These are phyloP conservation scores for Circinella umbellata DNA, from an alignment of 371 early-diverging fungal genomes.

Conservation along the genomic window DNA sequence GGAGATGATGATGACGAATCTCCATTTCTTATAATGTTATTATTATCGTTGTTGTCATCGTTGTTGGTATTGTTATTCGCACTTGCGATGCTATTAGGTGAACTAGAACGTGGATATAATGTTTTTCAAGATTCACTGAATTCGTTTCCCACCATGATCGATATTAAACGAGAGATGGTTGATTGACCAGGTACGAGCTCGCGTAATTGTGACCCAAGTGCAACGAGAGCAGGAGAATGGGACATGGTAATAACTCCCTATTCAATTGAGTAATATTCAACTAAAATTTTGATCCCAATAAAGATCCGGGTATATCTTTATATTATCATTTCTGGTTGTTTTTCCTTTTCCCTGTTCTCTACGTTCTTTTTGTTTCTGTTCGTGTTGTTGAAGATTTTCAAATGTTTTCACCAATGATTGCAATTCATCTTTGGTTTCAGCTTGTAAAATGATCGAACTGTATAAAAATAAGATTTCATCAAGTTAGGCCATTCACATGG, in stretches of 20 bases:
- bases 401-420: constrained; percentile 63
- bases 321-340: too few species aligned
- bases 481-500: too few species aligned
- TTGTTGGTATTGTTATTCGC: too few species aligned
- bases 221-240: constrained; percentile 8
- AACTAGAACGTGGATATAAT: background rate
- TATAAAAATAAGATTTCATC: too few species aligned
- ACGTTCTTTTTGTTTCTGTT: background rate
- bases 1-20: background rate
- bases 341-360: background rate
- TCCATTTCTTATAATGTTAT: too few species aligned
- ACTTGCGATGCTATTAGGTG: background rate
- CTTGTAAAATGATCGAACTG: constrained; percentile 57
- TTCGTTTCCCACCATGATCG: constrained; percentile 5
- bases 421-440: constrained; percentile 73
- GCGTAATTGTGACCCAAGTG: constrained; percentile 1
- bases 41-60: too few species aligned
- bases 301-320: constrained; percentile 17
- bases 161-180: background rate
- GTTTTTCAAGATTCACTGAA: background rate
- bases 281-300: constrained; percentile 19
- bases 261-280: background rate
- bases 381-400: constrained; percentile 38
- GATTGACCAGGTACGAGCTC: constrained; percentile 3
- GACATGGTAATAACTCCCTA: background rate